Evolutionary conservation across 116 monocot species (phyloP), one percentile per base, ranked within the genome.

Genomic region (Thalassia testudinum): DNA sequence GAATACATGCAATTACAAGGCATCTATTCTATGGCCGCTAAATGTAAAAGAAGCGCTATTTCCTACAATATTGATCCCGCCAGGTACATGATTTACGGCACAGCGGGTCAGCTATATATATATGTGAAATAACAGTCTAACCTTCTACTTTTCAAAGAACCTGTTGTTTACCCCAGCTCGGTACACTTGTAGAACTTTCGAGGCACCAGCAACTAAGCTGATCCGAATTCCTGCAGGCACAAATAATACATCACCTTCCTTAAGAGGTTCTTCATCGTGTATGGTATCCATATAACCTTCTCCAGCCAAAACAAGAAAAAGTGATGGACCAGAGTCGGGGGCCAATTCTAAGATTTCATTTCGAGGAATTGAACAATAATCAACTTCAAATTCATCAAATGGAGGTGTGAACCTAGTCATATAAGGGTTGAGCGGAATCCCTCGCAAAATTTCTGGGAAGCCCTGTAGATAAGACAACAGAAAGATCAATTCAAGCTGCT

Each of bases 351-450:
- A 45, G 29, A 67, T 68, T 42, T 79, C 73, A 16, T 27, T 50
- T 6, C 72, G 6, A 18, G 74, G 65, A 51, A 97, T 59, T 13
- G 61, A 45, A 56, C 65, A 79, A 53, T 48, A 58, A 28, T 97
- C 82, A 19, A 97, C 97, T 69, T 89, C 89, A 64, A 97, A 97
- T 75, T 97, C 97, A 22, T 97, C 82, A 37, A 97, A 89, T 34
- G 97, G 88, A 60, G 97, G 97, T 28, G 66, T 79, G 37, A 88
- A 97, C 17, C 88, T 71, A 45, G 57, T 71, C 34, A 78, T 47
- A 37, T 64, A 64, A n/a, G 29, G 43, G 42, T 82, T 72, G 45
- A 97, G 4, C 12, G 66, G 50, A 51, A 42, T 47, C 24, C 77
- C 89, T 30, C 37, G 59, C 59, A 97, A 66, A 34, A 97, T 77